These are phyloP conservation scores for Crithidia fasciculata DNA, from an alignment of 208 protist genomes.

Conservation along the genomic window DNA sequence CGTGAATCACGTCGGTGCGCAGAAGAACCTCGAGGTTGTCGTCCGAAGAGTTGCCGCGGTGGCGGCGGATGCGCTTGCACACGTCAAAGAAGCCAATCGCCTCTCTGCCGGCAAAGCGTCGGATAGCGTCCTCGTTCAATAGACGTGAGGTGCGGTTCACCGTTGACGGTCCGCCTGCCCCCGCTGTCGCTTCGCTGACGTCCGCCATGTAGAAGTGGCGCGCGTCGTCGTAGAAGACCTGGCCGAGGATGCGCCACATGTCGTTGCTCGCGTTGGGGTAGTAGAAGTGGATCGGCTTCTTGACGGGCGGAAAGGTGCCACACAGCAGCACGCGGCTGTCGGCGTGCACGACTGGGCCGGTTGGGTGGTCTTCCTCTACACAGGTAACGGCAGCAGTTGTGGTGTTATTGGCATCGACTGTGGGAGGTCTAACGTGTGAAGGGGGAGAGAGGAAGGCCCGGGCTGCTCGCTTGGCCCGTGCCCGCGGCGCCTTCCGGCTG, in stretches of 20 bases:
- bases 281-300: slow-evolving; percentile 35
- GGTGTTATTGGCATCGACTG: background rate
- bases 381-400: no score
- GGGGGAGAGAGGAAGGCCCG: background rate
- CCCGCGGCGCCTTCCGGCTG: background rate
- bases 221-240: slow-evolving; percentile 26
- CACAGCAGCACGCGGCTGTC: slow-evolving; percentile 35
- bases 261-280: slow-evolving; percentile 48
- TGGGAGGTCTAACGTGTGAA: no score
- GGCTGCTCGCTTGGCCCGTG: background rate
- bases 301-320: slow-evolving; percentile 36
- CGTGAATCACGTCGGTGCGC: slow-evolving; percentile 17
- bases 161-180: no score
- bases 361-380: slow-evolving; percentile 32
- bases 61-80: slow-evolving; percentile 20
- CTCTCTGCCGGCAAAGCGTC: slow-evolving; percentile 7
- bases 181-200: no score
- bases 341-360: slow-evolving; percentile 15
- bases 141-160: no score
- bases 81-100: slow-evolving; percentile 38
- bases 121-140: slow-evolving; percentile 16
- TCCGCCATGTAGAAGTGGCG: slow-evolving; percentile 22
- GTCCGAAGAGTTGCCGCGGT: slow-evolving; percentile 28
- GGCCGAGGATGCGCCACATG: slow-evolving; percentile 41
- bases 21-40: slow-evolving; percentile 29